phyloP scores from a whole-genome alignment of 306 rosid genomes.

The Mucuna pruriens region DNA sequence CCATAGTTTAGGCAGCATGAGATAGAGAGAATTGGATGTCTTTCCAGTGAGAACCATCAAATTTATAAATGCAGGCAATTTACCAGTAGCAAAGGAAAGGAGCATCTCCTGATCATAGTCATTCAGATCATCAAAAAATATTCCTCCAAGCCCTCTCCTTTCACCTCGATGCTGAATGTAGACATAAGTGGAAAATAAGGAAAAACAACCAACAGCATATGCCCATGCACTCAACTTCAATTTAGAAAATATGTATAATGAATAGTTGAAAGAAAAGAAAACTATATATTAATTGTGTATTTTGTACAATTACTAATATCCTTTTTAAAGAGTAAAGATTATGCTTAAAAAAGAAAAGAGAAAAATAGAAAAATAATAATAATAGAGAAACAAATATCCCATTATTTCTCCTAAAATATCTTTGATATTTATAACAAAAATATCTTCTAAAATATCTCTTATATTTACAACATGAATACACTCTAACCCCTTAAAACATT shows the following conservation, averaged over 20 bases:
- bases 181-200: constrained; percentile 33
- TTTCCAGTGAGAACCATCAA: constrained; percentile 8
- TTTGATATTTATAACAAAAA: too few species aligned
- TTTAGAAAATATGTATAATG: background rate
- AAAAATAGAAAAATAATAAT: too few species aligned
- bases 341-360: too few species aligned
- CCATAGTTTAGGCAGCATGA: constrained; percentile 32
- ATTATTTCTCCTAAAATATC: too few species aligned
- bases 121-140: constrained; percentile 94
- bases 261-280: too few species aligned
- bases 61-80: constrained; percentile 39
- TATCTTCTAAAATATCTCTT: too few species aligned
- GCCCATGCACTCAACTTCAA: background rate
- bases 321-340: too few species aligned
- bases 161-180: constrained; percentile 86
- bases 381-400: too few species aligned
- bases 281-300: too few species aligned
- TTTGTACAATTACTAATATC: too few species aligned
- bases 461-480: too few species aligned
- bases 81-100: constrained; percentile 94
- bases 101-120: constrained; percentile 99
- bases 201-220: constrained; percentile 31
- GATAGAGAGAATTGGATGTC: constrained; percentile 9
- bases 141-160: constrained; percentile 98
- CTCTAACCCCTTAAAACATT: constrained; percentile 4